phyloP scores from a whole-genome alignment of 2,329 filamentous ascomycete genomes.

The Cercospora brassicicola region DNA sequence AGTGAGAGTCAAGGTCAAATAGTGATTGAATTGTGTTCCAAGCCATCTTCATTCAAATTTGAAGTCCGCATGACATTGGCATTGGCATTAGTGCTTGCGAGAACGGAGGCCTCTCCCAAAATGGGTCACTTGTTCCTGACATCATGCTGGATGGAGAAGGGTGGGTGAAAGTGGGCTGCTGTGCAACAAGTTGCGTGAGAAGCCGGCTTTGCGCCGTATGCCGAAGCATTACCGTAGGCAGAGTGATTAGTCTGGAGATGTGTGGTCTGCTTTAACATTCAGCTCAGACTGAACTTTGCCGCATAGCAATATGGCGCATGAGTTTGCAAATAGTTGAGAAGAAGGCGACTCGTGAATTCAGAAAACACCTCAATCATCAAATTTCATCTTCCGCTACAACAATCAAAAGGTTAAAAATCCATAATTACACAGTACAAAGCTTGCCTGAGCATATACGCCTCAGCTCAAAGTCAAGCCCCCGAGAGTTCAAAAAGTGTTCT shows the following conservation, averaged over 20 bases:
- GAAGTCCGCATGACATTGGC: not conserved
- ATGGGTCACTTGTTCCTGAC: not conserved
- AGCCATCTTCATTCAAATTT: not conserved
- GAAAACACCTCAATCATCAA: not conserved
- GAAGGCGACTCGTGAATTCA: too few species aligned
- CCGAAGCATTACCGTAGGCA: not conserved
- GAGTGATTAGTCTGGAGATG: not conserved
- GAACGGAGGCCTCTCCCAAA: not conserved
- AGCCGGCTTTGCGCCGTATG: not conserved
- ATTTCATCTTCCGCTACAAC: not conserved
- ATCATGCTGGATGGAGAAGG: not conserved
- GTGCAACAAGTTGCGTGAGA: not conserved
- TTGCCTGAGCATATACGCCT: not conserved
- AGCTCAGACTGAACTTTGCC: not conserved
- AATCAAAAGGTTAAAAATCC: not conserved
- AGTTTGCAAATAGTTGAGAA: too few species aligned
- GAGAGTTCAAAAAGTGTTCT: not conserved
- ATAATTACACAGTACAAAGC: not conserved
- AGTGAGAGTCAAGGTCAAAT: not conserved
- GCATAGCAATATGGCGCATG: too few species aligned
- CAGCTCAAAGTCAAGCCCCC: not conserved
- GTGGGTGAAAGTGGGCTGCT: not conserved
- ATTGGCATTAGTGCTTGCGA: not conserved
- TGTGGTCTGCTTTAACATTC: not conserved
- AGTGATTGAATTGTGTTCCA: not conserved